Base-by-base conservation (phyloP, 768 basidiomycete species). In the Serendipita sp. region DNA sequence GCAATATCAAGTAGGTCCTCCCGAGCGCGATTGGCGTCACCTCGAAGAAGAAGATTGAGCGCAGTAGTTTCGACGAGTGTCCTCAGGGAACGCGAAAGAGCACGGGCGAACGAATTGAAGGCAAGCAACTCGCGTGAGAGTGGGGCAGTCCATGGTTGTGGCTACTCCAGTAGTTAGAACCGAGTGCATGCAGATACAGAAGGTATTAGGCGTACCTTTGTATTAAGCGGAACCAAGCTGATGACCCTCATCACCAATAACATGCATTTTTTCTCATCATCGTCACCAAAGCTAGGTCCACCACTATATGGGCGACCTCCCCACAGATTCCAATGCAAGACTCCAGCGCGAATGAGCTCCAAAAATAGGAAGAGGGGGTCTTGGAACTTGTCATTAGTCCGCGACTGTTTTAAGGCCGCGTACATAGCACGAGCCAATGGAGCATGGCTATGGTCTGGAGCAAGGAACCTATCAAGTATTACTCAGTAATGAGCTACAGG, bases 361-460 rank as follows among this genome's bases (percentile, higher is more conserved):
- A 98, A 79, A 75, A 96, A 92, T 72, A 98, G 76, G 74, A 92
- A 98, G 0, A 98, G 77, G 2, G 96, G 83, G 74, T 98, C 96
- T 74, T 99, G 96, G 80, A 98, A 97, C 76, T 96, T 96, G 79
- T 99, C 96, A 73, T 94, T 96, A 70, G 97, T 75, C 45, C 89
- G 83, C 3, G 89, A 84, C 38, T 78, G 79, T 68, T 83, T 82
- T 71, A 94, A 78, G 15, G 91, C 91, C 32, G 80, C 81, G 74
- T 89, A 83, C 83, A 97, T 91, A 5, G 96, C 96, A 65, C 92
- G 84, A 46, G 93, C 94, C 70, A 96, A 78, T 38, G 89, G 80
- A 2, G 92, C 89, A 72, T 96, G 95, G 45, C 81, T 84, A 75
- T 98, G 95, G 3, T 86, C 82, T 72, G 89, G 90, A 67, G 88